These are phyloP conservation scores for Wilcoxina mikolae DNA, from an alignment of 495 filamentous ascomycete species.

Conservation along the genomic window DNA sequence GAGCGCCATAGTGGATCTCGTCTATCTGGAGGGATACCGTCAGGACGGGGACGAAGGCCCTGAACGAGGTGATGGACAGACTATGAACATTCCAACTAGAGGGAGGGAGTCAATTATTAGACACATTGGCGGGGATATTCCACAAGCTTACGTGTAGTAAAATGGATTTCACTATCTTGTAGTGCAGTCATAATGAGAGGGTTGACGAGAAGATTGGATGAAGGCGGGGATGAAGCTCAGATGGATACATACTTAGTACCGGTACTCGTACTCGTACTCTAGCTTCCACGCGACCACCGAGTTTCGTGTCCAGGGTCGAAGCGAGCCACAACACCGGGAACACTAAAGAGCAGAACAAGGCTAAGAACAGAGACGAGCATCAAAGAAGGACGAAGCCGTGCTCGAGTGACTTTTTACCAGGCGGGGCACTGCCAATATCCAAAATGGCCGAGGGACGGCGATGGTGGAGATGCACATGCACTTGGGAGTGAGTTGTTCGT, in stretches of 20 bases:
- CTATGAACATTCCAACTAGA: slow-evolving; percentile 11
- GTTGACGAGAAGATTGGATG: background rate
- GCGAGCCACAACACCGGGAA: background rate
- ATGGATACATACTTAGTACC: too few relatives aligned
- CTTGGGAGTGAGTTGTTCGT: too few relatives aligned
- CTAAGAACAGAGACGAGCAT: background rate
- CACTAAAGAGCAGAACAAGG: background rate
- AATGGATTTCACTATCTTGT: background rate
- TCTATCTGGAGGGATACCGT: slow-evolving; percentile 33
- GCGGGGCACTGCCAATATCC: too few relatives aligned
- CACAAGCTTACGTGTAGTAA: slow-evolving; percentile 1
- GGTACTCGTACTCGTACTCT: too few relatives aligned
- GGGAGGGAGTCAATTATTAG: background rate
- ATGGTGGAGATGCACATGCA: too few relatives aligned
- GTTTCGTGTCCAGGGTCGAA: too few relatives aligned
- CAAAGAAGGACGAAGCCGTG: too few relatives aligned
- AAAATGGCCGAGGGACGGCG: too few relatives aligned
- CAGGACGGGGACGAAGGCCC: background rate
- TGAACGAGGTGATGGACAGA: background rate
- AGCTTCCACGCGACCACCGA: too few relatives aligned
- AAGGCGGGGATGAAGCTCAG: background rate
- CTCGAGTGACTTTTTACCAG: too few relatives aligned
- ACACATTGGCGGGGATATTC: background rate
- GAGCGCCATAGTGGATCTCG: slow-evolving; percentile 62
- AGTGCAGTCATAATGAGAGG: background rate